Percentiles rank a stretch among this genome's conserved stretches.
These are phyloP conservation scores for Calocybe gambosa DNA, from an alignment of 1,284 basidiomycete genomes.

Conservation along the genomic window DNA sequence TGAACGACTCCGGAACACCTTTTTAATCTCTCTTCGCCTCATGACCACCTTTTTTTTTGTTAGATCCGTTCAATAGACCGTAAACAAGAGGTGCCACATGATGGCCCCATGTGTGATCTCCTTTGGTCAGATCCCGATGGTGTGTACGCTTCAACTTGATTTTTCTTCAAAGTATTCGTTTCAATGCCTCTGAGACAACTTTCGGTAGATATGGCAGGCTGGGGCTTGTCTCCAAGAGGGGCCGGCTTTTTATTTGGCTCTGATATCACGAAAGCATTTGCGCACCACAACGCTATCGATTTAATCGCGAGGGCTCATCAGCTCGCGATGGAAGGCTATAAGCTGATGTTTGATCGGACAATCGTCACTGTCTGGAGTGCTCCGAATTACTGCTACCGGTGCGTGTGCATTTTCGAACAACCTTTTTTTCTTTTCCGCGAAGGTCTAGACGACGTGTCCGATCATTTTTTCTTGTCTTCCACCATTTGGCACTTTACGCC, in stretches of 20 bases:
- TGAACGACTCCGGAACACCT: not conserved
- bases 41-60: not conserved
- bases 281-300: slow-evolving; percentile 89
- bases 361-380: slow-evolving; percentile 99
- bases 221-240: slow-evolving; percentile 96
- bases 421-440: not conserved
- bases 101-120: slow-evolving; percentile 98
- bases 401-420: slow-evolving; percentile 21
- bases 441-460: not conserved
- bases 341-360: slow-evolving; percentile 93
- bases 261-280: slow-evolving; percentile 87
- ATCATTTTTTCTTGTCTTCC: not conserved
- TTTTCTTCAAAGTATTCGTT: slow-evolving; percentile 1
- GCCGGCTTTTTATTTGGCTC: slow-evolving; percentile 95
- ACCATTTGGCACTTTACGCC: not conserved
- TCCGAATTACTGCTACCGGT: slow-evolving; percentile 98
- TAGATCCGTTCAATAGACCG: slow-evolving; percentile 95
- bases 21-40: not conserved
- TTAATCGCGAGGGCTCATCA: slow-evolving; percentile 97
- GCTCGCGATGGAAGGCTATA: slow-evolving; percentile 97
- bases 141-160: slow-evolving; percentile 24
- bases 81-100: slow-evolving; percentile 99
- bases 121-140: slow-evolving; percentile 99
- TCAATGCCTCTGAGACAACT: not conserved
- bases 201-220: slow-evolving; percentile 73